Conservation (phyloP, 2,329 filamentous ascomycete genomes). For the Aspergillus fumigatus region DNA sequence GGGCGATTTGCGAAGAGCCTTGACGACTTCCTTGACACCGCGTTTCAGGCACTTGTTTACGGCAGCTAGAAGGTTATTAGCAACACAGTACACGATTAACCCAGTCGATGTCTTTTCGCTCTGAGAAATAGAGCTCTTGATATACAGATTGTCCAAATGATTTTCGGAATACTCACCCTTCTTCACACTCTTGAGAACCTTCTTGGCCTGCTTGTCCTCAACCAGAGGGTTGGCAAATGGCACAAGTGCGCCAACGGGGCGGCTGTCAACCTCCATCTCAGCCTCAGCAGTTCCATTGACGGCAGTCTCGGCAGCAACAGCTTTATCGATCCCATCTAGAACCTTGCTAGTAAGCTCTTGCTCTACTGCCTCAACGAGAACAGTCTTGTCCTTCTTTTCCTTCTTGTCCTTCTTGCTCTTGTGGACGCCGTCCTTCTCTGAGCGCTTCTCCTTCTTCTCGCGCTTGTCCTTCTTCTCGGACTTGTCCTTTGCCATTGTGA, state of each 20-base stretch:
- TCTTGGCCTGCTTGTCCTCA: conserved; percentile 49
- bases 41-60: conserved; percentile 95
- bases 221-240: conserved; percentile 48
- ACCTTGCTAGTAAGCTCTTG: conserved; percentile 36
- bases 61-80: conserved; percentile 59
- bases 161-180: conserved; percentile 36
- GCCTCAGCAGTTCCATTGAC: conserved; percentile 22
- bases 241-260: conserved; percentile 44
- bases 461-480: conserved; percentile 45
- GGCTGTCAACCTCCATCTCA: conserved; percentile 26
- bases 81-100: neutral
- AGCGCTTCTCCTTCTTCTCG: conserved; percentile 42
- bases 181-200: conserved; percentile 50
- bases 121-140: neutral
- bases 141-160: neutral
- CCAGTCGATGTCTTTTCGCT: neutral
- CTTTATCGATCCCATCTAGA: conserved; percentile 32
- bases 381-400: conserved; percentile 40
- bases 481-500: conserved; percentile 44
- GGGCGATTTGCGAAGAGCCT: conserved; percentile 90
- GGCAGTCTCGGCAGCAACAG: conserved; percentile 16
- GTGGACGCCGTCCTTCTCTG: conserved; percentile 43
- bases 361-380: conserved; percentile 36
- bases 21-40: conserved; percentile 98
- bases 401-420: conserved; percentile 46